Conservation (phyloP, 306 rosid species). For the Castanea crenata region DNA sequence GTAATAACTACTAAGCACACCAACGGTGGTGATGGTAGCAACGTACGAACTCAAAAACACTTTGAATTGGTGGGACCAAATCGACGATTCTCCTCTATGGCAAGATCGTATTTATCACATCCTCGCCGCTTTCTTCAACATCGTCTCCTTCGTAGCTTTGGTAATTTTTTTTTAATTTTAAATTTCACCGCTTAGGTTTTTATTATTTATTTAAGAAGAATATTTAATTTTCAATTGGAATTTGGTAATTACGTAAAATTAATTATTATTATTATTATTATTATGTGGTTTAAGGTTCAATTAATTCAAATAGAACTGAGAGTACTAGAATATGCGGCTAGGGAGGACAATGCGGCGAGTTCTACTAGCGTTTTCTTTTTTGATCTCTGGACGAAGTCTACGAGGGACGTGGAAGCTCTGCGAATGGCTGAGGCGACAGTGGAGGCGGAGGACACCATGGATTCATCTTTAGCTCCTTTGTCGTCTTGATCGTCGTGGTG, state of each 20-base stretch:
- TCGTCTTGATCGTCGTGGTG: too few relatives aligned
- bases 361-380: too few relatives aligned
- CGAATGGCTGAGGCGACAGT: too few relatives aligned
- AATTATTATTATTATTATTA: background rate
- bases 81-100: conserved; percentile 71
- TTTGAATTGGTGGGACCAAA: conserved; percentile 75
- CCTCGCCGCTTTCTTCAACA: conserved; percentile 73
- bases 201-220: background rate
- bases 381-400: too few relatives aligned
- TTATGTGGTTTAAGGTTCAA: conserved; percentile 59
- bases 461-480: too few relatives aligned
- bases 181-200: background rate
- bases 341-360: too few relatives aligned
- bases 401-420: too few relatives aligned
- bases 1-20: conserved; percentile 14
- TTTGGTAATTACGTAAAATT: background rate
- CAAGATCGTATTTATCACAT: conserved; percentile 73
- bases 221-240: background rate
- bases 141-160: conserved; percentile 78
- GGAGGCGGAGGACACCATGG: too few relatives aligned
- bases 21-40: conserved; percentile 38
- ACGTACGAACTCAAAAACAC: conserved; percentile 51
- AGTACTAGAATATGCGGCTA: conserved; percentile 79
- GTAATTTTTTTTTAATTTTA: conserved; percentile 43
- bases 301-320: conserved; percentile 88